These are phyloP conservation scores for Rhizophora mangle DNA, from an alignment of 345 rosid genomes.

Conservation along the genomic window DNA sequence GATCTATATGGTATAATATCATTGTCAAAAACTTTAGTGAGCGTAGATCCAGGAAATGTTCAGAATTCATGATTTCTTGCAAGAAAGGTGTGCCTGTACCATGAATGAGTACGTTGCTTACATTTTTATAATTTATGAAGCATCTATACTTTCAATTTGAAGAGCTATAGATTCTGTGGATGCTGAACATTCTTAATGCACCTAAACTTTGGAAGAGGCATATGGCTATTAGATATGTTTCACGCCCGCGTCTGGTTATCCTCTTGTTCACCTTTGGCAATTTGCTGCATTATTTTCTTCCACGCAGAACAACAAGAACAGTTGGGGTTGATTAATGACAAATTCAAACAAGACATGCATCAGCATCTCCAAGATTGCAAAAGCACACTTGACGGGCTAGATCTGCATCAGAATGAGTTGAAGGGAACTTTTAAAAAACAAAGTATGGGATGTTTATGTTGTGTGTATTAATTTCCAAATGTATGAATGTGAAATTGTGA, in stretches of 20 bases:
- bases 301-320: slow-evolving; percentile 69
- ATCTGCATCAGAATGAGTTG: slow-evolving; percentile 55
- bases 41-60: background rate
- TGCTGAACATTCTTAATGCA: background rate
- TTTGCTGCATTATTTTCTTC: background rate
- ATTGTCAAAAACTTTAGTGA: background rate
- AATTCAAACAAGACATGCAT: slow-evolving; percentile 59
- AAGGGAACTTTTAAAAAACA: slow-evolving; percentile 66
- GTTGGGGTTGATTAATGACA: slow-evolving; percentile 58
- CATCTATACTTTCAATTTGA: no score
- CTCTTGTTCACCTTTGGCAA: background rate
- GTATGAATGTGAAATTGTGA: no score
- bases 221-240: background rate
- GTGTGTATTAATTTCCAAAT: background rate
- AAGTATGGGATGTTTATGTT: slow-evolving; percentile 47
- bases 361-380: slow-evolving; percentile 59
- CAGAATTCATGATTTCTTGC: background rate
- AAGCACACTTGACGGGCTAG: slow-evolving; percentile 58
- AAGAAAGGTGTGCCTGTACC: background rate
- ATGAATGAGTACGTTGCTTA: background rate
- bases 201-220: background rate
- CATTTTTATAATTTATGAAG: no score
- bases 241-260: background rate
- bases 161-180: no score
- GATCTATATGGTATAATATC: background rate